These are phyloP conservation scores for Lentinula novae-zelandiae DNA, from an alignment of 1,284 basidiomycete species.

Conservation along the genomic window DNA sequence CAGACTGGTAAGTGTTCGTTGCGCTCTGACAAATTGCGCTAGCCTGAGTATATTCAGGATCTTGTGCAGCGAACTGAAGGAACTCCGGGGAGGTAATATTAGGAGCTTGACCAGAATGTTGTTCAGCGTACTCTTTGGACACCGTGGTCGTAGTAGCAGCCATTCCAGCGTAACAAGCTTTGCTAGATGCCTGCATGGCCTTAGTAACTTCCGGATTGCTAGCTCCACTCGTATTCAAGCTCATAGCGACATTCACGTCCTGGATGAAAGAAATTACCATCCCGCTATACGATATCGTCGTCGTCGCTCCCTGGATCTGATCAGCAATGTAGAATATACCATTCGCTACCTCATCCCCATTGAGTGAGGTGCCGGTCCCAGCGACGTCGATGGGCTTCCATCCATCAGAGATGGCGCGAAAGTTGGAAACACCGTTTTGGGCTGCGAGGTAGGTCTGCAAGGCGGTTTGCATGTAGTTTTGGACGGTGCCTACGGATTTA, in stretches of 20 bases:
- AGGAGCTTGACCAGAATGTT: background rate
- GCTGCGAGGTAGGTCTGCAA: background rate
- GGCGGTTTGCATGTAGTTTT: conserved; percentile 2
- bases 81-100: background rate
- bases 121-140: background rate
- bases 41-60: background rate
- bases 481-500: background rate
- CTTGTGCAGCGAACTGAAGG: background rate
- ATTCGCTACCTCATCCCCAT: background rate
- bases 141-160: background rate
- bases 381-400: conserved; percentile 1
- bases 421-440: background rate
- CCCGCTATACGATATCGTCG: background rate
- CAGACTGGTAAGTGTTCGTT: background rate
- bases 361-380: background rate
- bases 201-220: background rate
- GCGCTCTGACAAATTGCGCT: background rate
- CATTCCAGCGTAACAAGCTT: background rate
- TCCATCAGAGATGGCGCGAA: background rate
- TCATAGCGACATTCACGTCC: background rate
- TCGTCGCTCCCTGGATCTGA: background rate
- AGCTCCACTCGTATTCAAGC: background rate
- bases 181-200: background rate
- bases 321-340: background rate
- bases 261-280: background rate